phyloP scores from a whole-genome alignment of 2,329 filamentous ascomycete species.

The Kalaharituber pfeilii region DNA sequence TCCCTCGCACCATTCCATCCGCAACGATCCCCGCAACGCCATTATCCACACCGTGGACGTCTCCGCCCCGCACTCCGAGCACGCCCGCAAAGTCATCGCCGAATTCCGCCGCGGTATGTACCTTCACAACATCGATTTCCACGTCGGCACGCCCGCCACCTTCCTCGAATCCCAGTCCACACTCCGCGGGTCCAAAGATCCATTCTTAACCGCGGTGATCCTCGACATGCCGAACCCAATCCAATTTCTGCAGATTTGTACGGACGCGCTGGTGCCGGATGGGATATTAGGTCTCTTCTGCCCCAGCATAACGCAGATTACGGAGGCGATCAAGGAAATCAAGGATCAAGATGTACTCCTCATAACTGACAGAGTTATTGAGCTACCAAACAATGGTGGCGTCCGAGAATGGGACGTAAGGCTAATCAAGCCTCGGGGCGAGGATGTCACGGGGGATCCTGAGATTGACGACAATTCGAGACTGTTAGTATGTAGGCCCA shows the following conservation, averaged over 20 bases:
- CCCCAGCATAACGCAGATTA: conserved; percentile 63
- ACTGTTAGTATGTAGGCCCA: conserved; percentile 21
- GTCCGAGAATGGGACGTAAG: conserved; percentile 49
- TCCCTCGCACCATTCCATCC: conserved; percentile 28
- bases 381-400: conserved; percentile 34
- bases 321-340: conserved; percentile 41
- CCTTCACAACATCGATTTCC: conserved; percentile 52
- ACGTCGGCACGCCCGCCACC: conserved; percentile 46
- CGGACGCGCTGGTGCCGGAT: conserved; percentile 43
- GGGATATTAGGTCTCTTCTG: conserved; percentile 54
- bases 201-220: conserved; percentile 54
- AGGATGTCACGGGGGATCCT: conserved; percentile 7
- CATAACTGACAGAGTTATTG: conserved; percentile 40
- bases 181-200: conserved; percentile 24
- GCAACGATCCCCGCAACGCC: conserved; percentile 38
- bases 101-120: conserved; percentile 56
- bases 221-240: conserved; percentile 47
- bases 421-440: conserved; percentile 27
- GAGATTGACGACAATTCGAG: conserved; percentile 4
- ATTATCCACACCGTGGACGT: conserved; percentile 61
- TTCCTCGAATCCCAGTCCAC: conserved; percentile 42
- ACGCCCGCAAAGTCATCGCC: conserved; percentile 46
- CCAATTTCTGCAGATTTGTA: conserved; percentile 32
- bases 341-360: conserved; percentile 38
- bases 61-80: conserved; percentile 41